Conservation (phyloP, 768 basidiomycete species). For the Lentinus brumalis region DNA sequence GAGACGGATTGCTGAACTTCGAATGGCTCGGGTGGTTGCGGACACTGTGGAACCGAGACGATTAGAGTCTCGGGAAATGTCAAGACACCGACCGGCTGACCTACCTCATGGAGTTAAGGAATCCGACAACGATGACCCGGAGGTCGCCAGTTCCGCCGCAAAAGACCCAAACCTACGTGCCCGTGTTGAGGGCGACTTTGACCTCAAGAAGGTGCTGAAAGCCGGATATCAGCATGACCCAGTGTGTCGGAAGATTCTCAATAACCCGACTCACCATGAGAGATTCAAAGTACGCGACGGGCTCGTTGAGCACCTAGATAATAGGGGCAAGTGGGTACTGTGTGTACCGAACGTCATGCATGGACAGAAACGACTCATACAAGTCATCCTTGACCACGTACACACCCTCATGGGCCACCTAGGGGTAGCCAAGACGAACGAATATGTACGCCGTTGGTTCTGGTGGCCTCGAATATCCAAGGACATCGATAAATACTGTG, state of each 20-base stretch:
- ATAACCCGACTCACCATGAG: background rate
- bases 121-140: too few relatives aligned
- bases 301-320: constrained; percentile 1
- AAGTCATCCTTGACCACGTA: constrained; percentile 29
- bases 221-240: too few relatives aligned
- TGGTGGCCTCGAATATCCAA: constrained; percentile 36
- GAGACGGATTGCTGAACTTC: background rate
- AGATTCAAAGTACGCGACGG: constrained; percentile 9
- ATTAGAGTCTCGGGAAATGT: too few relatives aligned
- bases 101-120: too few relatives aligned
- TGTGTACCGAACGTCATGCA: constrained; percentile 26
- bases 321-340: constrained; percentile 4
- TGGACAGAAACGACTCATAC: constrained; percentile 5
- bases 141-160: too few relatives aligned
- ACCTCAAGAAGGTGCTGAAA: too few relatives aligned
- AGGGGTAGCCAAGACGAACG: constrained; percentile 27
- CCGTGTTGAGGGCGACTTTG: too few relatives aligned
- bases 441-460: constrained; percentile 36
- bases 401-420: constrained; percentile 38
- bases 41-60: too few relatives aligned
- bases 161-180: too few relatives aligned
- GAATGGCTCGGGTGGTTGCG: background rate
- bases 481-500: constrained; percentile 23
- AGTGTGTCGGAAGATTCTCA: constrained; percentile 12
- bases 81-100: too few relatives aligned